Evolutionary conservation across 2,329 filamentous ascomycete species (phyloP).

Genomic region (Ophiostoma pallidulum): DNA sequence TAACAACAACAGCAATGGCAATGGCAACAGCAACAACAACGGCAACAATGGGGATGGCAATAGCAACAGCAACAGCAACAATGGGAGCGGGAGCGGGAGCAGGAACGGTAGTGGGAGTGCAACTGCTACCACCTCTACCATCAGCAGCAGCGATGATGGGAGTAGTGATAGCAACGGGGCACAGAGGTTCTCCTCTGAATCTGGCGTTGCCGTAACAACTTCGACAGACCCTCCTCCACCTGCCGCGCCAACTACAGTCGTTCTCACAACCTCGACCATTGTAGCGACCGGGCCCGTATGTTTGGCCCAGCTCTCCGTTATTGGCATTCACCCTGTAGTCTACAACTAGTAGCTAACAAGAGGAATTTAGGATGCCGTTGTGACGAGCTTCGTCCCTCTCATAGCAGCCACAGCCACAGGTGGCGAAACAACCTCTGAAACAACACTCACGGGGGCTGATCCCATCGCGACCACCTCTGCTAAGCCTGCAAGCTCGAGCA

Average conservation of each 20-base stretch:
- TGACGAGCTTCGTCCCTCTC: slow-evolving; percentile 6
- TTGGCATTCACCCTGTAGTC: too few relatives aligned
- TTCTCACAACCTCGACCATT: slow-evolving; percentile 6
- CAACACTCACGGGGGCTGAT: neutral
- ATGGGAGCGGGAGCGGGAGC: neutral
- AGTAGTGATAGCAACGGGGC: slow-evolving; percentile 8
- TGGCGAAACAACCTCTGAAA: neutral
- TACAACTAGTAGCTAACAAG: neutral
- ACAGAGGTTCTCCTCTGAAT: neutral
- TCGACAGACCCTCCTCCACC: neutral
- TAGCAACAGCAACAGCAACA: slow-evolving; percentile 3
- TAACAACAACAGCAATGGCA: neutral
- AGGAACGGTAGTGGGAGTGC: neutral
- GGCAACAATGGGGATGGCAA: neutral
- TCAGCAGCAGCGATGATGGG: neutral
- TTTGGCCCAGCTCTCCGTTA: neutral
- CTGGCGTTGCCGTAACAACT: neutral
- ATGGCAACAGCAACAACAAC: slow-evolving; percentile 1
- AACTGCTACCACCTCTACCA: neutral
- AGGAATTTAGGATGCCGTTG: slow-evolving; percentile 2
- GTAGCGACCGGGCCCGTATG: slow-evolving; percentile 4
- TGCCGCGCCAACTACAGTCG: neutral
- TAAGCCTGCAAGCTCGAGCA: neutral
- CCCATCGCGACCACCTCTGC: slow-evolving; percentile 2
- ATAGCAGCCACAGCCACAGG: slow-evolving; percentile 5